Evolutionary conservation across 2,329 filamentous ascomycete genomes (phyloP), one percentile per base, ranked within the genome.

Genomic region (Fusarium duplospermum): DNA sequence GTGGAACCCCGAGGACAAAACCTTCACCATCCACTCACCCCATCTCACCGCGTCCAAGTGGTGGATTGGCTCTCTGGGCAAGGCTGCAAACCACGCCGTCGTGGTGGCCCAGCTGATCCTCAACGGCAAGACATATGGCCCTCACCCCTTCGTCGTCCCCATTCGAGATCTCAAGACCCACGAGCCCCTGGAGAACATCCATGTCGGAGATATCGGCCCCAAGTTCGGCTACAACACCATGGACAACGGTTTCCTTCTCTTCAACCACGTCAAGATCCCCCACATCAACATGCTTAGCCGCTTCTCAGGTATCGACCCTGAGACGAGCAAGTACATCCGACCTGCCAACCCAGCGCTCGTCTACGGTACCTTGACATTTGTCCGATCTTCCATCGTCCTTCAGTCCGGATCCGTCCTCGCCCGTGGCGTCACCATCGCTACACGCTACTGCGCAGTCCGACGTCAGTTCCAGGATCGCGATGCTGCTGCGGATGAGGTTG

Each of bases 11-110:
- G 85, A 91, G 6, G 91, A 94, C 82, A 92, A 93, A 86, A 93
- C 91, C 4, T 95, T 95, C 77, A 91, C 87, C 16, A 86, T 95
- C 38, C 90, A 95, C 82, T 94, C 92, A 1, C 93, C 93, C 11
- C 87, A 90, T 70, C 86, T 95, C 65, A 95, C 93, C 2, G 89
- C 93, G 0, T 92, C 92, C 36, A 96, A 96, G 80, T 96, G 93
- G 93, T 95, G 93, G 93, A 94, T 94, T 76, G 93, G 93, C 2
- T 93, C 92, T 13, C 87, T 95, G 4, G 93, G 93, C 61, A 88
- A 92, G 76, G 92, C 91, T 4, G 93, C 93, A 52, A 95, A 94
- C 80, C 88, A 94, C 78, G 93, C 93, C 1, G 90, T 94, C 3
- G 92, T 95, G 4, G 94, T 95, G 87, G 93, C 93, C 0, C 93